A percentile compares a stretch with the other conserved stretches of the same genome.
Evolutionary conservation across 129 eudicot genomes (phyloP).

Genomic region (Saposhnikovia divaricata): DNA sequence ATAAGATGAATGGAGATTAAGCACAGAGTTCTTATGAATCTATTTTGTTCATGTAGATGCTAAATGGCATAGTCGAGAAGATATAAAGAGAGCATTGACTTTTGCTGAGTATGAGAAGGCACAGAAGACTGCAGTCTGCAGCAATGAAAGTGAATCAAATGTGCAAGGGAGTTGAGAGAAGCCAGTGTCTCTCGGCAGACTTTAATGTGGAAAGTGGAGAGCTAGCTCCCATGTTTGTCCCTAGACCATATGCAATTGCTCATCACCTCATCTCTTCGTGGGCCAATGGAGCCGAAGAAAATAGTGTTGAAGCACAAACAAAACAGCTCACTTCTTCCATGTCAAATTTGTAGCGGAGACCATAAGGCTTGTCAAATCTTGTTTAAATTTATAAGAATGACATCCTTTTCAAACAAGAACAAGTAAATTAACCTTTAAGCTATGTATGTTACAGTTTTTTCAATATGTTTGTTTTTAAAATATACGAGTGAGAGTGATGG

Average conservation of each 20-base stretch:
- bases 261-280: constrained; percentile 83
- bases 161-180: constrained; percentile 72
- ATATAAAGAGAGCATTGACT: constrained; percentile 69
- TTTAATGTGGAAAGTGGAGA: constrained; percentile 87
- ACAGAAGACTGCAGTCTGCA: constrained; percentile 67
- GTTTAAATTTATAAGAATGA: neutral
- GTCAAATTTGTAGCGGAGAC: constrained; percentile 25
- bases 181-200: constrained; percentile 57
- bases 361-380: neutral
- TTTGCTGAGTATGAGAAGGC: constrained; percentile 83
- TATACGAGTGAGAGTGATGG: neutral
- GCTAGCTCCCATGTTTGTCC: constrained; percentile 73
- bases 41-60: constrained; percentile 44
- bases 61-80: constrained; percentile 85
- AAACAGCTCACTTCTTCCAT: constrained; percentile 20
- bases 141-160: constrained; percentile 76
- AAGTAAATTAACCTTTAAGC: neutral
- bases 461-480: neutral
- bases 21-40: neutral
- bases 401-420: neutral
- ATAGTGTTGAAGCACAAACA: constrained; percentile 27
- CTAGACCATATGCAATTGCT: constrained; percentile 92
- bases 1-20: neutral
- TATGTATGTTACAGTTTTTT: neutral
- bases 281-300: constrained; percentile 45